phyloP scores from a whole-genome alignment of 169 alveolate genomes.

The Cardiosporidium cionae region DNA sequence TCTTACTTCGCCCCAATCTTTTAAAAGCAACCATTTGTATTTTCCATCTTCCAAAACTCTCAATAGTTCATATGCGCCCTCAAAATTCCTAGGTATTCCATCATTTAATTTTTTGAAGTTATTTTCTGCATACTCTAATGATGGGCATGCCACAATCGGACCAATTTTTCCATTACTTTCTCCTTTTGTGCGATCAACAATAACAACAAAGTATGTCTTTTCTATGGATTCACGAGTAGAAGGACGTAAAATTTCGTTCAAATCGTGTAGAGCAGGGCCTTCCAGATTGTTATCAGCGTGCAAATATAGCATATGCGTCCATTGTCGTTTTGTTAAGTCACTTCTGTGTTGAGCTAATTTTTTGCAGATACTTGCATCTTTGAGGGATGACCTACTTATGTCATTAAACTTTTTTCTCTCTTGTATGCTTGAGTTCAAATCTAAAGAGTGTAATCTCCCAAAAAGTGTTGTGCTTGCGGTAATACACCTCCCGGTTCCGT shows the following conservation, averaged over 20 bases:
- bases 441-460: no score
- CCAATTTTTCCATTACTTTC: conserved; percentile 3
- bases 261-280: conserved; percentile 42
- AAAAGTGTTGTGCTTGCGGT: no score
- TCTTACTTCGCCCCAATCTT: conserved; percentile 42
- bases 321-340: no score
- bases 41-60: conserved; percentile 20
- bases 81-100: conserved; percentile 16
- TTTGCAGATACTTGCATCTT: no score
- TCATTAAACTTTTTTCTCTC: no score
- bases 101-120: conserved; percentile 17
- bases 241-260: conserved; percentile 46
- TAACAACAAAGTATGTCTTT: conserved; percentile 42
- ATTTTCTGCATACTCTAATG: conserved; percentile 15
- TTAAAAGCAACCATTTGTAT: conserved; percentile 47
- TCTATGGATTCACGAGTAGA: conserved; percentile 31
- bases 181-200: conserved; percentile 37
- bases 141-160: conserved; percentile 20
- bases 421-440: no score
- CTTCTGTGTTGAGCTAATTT: no score
- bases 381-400: no score
- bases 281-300: conserved; percentile 56
- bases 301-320: conserved; percentile 46
- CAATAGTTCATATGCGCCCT: conserved; percentile 43
- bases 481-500: no score